These are phyloP conservation scores for Pyrus pyrifolia DNA, from an alignment of 306 rosid species.

Conservation along the genomic window DNA sequence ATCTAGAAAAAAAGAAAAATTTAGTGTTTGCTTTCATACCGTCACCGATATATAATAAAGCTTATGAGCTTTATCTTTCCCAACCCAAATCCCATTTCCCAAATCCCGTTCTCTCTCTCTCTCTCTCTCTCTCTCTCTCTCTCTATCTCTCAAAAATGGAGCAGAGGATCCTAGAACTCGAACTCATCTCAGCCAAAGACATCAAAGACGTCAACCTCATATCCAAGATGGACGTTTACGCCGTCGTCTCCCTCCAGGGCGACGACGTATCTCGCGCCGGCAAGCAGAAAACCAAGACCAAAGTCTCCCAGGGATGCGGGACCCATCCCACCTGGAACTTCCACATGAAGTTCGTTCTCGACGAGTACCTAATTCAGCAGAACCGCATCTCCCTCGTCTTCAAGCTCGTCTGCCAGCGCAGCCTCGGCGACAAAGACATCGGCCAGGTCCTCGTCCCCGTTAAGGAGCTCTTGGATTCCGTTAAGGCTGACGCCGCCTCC, in stretches of 20 bases:
- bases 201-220: constrained; percentile 56
- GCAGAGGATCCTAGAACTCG: constrained; percentile 47
- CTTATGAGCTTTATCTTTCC: not conserved
- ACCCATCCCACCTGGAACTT: constrained; percentile 58
- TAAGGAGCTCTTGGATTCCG: constrained; percentile 47
- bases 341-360: constrained; percentile 34
- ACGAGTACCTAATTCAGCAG: constrained; percentile 25
- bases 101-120: too few relatives aligned
- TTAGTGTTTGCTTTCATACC: not conserved
- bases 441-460: constrained; percentile 52
- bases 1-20: too few relatives aligned
- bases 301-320: constrained; percentile 36
- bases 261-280: constrained; percentile 1
- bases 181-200: constrained; percentile 56
- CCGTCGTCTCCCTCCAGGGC: constrained; percentile 50
- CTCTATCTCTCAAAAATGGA: constrained; percentile 29
- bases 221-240: constrained; percentile 75
- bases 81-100: not conserved
- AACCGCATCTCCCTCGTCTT: constrained; percentile 42
- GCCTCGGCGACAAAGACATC: constrained; percentile 41
- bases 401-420: constrained; percentile 44
- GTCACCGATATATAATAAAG: not conserved
- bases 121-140: not conserved
- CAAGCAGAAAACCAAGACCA: constrained; percentile 31
- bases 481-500: constrained; percentile 9